Base-by-base conservation (phyloP, 495 filamentous ascomycete species). In the Aspergillus sclerotioniger region DNA sequence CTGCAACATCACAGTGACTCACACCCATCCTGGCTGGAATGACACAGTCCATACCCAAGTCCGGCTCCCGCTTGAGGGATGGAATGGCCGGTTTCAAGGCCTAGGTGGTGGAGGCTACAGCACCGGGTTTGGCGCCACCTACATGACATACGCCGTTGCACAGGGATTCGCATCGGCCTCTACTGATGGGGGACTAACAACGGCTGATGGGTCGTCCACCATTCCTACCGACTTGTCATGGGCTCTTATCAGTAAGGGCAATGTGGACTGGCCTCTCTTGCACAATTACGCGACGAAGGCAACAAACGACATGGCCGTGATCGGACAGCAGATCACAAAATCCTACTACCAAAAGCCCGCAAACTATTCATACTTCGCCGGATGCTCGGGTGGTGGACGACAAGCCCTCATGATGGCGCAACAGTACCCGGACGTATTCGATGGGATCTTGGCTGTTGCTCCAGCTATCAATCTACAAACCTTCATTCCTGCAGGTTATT, bases 371-470 rank as follows among this genome's bases (percentile, higher is more conserved):
- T 81, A 81, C 54, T 82, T 70, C 48, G 59, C 67, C 12, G 80
- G 80, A 9, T 82, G 80, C 58, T 80, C 77, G 8, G 67, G 64
- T 17, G 80, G 78, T 21, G 80, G 80, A 10, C 59, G 73, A 16
- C 74, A 82, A 57, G 80, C 76, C 6, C 66, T 77, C 8, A 72
- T 74, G 62, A 58, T 68, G n/a, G 75, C 73, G 12, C 71, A 80
- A 54, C 62, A 68, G 46, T 79, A 70, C 55, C 78, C 79, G 0
- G 65, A 66, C 8, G 63, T 70, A 8, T 82, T 84, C 60, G 84
- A 90, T 67, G 87, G 87, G 16, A 82, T 84, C 13, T 61, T 88
- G 16, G 76, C 79, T n/a, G 80, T 76, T 0, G 75, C 82, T 13
- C 79, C 72, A 8, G 71, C 69, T 19, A 61, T 73, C 54, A 73